Conservation (phyloP, 768 basidiomycete species). For the Lactifluus subvellereus region DNA sequence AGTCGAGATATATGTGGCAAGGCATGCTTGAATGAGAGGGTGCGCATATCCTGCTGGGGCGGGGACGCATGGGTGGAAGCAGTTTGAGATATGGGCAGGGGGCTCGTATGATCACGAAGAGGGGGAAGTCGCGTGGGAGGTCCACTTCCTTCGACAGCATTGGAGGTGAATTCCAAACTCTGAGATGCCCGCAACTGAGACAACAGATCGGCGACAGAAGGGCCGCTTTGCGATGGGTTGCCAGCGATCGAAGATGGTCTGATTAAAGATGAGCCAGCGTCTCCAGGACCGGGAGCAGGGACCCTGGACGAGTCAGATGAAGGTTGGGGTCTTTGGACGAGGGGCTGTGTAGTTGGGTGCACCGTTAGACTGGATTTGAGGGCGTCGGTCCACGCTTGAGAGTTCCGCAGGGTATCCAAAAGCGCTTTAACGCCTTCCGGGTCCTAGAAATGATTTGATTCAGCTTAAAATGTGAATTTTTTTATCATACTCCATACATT, state of each 20-base stretch:
- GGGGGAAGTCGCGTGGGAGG: background rate
- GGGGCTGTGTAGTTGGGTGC: constrained; percentile 8
- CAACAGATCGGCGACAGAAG: constrained; percentile 24
- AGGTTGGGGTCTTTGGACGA: constrained; percentile 1
- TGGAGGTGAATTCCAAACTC: background rate
- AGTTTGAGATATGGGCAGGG: background rate
- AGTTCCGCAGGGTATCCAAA: constrained; percentile 60
- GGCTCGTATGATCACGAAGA: background rate
- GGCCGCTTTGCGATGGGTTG: constrained; percentile 12
- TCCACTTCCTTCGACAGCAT: background rate
- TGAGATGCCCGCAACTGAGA: constrained; percentile 18
- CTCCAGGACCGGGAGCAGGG: background rate
- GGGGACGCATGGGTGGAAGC: background rate
- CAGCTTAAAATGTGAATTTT: background rate
- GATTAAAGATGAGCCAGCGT: background rate
- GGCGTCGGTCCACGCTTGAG: constrained; percentile 62
- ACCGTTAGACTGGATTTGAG: constrained; percentile 23
- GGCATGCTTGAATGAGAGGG: constrained; percentile 61
- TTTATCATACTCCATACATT: constrained; percentile 8
- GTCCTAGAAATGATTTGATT: constrained; percentile 13
- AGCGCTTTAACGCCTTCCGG: constrained; percentile 49
- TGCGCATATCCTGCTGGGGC: constrained; percentile 37
- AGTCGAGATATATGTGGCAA: constrained; percentile 60
- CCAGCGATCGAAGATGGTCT: constrained; percentile 6
- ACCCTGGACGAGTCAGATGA: constrained; percentile 1